A percentile compares a stretch with the other conserved stretches of the same genome.
Conservation (phyloP, 306 rosid species). For the Lupinus albus region DNA sequence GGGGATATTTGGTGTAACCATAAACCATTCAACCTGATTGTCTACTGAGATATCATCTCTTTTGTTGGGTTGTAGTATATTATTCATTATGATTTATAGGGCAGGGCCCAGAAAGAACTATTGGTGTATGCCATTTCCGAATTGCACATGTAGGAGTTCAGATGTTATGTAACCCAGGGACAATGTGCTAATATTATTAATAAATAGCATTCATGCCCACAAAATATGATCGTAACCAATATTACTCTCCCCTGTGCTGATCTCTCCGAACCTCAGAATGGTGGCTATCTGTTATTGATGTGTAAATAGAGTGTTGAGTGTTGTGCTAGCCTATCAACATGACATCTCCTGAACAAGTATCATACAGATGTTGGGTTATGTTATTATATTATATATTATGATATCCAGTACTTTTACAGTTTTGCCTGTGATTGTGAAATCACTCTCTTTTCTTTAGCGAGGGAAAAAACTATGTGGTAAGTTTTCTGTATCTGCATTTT, state of each 20-base stretch:
- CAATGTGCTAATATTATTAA: background rate
- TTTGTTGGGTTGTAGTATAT: too few species aligned
- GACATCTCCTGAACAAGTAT: background rate
- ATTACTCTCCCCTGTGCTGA: slow-evolving; percentile 8
- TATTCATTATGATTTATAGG: background rate
- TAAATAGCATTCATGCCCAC: background rate
- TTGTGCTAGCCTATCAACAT: background rate
- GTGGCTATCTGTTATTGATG: background rate
- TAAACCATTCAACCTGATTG: too few species aligned
- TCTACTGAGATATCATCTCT: too few species aligned
- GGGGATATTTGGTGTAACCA: too few species aligned
- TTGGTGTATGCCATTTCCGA: background rate
- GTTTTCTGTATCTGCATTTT: background rate
- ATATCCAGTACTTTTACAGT: background rate
- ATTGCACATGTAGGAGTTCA: background rate
- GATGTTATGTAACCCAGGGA: background rate
- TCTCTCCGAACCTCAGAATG: background rate
- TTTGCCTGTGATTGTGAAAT: background rate
- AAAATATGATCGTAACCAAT: background rate
- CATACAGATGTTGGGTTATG: background rate
- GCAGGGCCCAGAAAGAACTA: background rate
- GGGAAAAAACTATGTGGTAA: background rate
- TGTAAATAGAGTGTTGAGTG: background rate
- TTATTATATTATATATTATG: background rate
- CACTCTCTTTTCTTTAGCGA: background rate